Conservation (phyloP, 192 early-diverging fungal species). For the Coemansia sp. region DNA sequence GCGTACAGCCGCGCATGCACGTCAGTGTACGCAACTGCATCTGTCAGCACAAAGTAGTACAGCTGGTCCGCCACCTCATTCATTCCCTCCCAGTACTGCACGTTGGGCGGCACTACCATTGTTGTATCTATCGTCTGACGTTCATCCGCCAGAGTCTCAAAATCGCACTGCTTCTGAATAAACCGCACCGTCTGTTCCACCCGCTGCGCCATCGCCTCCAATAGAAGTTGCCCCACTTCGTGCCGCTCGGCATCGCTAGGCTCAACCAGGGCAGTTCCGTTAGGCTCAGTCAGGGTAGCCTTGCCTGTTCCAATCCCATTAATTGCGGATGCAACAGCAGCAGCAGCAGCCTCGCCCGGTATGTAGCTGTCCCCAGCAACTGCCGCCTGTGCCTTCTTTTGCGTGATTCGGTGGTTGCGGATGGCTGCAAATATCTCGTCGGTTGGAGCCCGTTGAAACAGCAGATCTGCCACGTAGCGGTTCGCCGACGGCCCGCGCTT, state of each 20-base stretch:
- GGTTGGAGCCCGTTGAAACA: slow-evolving; percentile 70
- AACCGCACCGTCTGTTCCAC: slow-evolving; percentile 43
- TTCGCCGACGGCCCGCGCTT: slow-evolving; percentile 52
- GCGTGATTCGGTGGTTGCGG: slow-evolving; percentile 57
- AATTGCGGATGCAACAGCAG: too few relatives aligned
- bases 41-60: slow-evolving; percentile 65
- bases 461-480: slow-evolving; percentile 66
- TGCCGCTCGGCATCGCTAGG: slow-evolving; percentile 26
- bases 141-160: slow-evolving; percentile 49
- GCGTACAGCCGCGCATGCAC: slow-evolving; percentile 59
- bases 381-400: slow-evolving; percentile 42
- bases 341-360: not conserved
- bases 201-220: slow-evolving; percentile 48
- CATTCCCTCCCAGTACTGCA: slow-evolving; percentile 73
- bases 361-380: slow-evolving; percentile 49
- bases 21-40: slow-evolving; percentile 59
- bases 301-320: not conserved
- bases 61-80: slow-evolving; percentile 75
- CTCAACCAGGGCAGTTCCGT: not conserved
- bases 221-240: slow-evolving; percentile 37
- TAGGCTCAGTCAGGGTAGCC: slow-evolving; percentile 10
- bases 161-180: slow-evolving; percentile 54
- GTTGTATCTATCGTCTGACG: slow-evolving; percentile 41
- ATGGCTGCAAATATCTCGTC: slow-evolving; percentile 67
- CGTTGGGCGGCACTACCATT: slow-evolving; percentile 65